A percentile compares a stretch with the other conserved stretches of the same genome.
phyloP scores from a whole-genome alignment of 2,329 filamentous ascomycete species.

The Aspergillus sp. region DNA sequence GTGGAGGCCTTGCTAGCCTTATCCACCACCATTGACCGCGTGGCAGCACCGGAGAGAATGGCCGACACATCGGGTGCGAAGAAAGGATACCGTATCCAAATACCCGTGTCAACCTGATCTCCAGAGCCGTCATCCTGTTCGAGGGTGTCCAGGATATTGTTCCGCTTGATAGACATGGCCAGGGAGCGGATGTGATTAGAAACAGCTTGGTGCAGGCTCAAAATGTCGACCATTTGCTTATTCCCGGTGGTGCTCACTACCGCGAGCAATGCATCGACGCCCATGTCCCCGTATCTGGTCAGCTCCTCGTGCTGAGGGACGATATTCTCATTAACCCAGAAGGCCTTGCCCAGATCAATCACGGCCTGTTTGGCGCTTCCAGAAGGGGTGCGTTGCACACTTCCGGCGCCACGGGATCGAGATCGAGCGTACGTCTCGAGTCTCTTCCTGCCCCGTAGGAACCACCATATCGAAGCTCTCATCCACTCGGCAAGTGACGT shows the following conservation, averaged over 20 bases:
- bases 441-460: slow-evolving; percentile 66
- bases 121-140: slow-evolving; percentile 55
- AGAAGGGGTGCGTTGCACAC: slow-evolving; percentile 25
- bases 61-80: slow-evolving; percentile 63
- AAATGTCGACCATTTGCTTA: slow-evolving; percentile 34
- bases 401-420: slow-evolving; percentile 48
- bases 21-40: slow-evolving; percentile 38
- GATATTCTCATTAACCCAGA: slow-evolving; percentile 58
- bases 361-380: slow-evolving; percentile 63
- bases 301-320: slow-evolving; percentile 33
- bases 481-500: slow-evolving; percentile 59
- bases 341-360: slow-evolving; percentile 72
- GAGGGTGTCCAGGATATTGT: slow-evolving; percentile 60
- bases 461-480: slow-evolving; percentile 78
- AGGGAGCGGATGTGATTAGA: slow-evolving; percentile 62
- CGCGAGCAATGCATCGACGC: slow-evolving; percentile 31
- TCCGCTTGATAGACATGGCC: slow-evolving; percentile 72
- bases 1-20: slow-evolving; percentile 37
- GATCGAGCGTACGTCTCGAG: slow-evolving; percentile 64
- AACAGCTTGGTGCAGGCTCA: slow-evolving; percentile 46
- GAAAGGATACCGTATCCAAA: slow-evolving; percentile 71
- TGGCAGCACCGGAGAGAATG: slow-evolving; percentile 54
- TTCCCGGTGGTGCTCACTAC: slow-evolving; percentile 38
- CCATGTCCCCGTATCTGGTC: slow-evolving; percentile 29
- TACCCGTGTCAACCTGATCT: slow-evolving; percentile 70